Evolutionary conservation across 805 yeast genomes (phyloP).

Genomic region (Ogataea naganishii): DNA sequence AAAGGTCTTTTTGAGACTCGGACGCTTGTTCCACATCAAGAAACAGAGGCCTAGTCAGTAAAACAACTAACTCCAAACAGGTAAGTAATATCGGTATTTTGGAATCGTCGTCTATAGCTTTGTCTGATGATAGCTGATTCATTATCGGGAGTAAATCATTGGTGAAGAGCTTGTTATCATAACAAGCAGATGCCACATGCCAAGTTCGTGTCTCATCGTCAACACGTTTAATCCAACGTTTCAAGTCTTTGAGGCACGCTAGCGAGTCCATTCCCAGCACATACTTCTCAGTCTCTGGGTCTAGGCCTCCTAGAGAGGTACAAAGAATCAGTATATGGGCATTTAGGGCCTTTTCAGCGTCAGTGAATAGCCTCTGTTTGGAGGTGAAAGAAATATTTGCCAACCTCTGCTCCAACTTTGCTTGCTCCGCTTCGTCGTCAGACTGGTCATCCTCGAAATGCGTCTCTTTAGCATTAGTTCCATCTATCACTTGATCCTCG

Average conservation of each 20-base stretch:
- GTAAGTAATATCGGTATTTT: conserved; percentile 48
- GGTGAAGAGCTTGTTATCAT: conserved; percentile 63
- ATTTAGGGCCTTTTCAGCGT: conserved; percentile 32
- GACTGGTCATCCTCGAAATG: no score
- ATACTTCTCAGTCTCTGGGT: conserved; percentile 52
- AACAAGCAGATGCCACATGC: conserved; percentile 84
- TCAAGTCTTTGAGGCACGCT: conserved; percentile 80
- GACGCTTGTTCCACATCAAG: conserved; percentile 50
- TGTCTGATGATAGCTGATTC: conserved; percentile 45
- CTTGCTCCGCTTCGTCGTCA: no score
- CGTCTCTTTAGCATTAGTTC: no score
- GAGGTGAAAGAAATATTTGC: no score
- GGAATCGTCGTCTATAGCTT: conserved; percentile 21
- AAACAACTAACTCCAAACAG: conserved; percentile 70
- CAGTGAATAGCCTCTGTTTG: no score
- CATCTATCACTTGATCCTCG: no score
- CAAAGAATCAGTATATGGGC: conserved; percentile 77
- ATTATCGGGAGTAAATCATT: conserved; percentile 71
- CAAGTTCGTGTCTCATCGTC: conserved; percentile 65
- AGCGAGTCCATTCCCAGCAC: conserved; percentile 81
- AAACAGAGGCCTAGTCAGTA: conserved; percentile 79
- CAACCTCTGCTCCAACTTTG: no score
- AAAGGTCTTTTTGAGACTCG: conserved; percentile 46
- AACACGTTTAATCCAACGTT: conserved; percentile 77
- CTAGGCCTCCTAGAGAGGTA: conserved; percentile 88